A percentile compares a stretch with the other conserved stretches of the same genome.
Evolutionary conservation across 306 rosid genomes (phyloP).

Genomic region (Vigna hirtella): DNA sequence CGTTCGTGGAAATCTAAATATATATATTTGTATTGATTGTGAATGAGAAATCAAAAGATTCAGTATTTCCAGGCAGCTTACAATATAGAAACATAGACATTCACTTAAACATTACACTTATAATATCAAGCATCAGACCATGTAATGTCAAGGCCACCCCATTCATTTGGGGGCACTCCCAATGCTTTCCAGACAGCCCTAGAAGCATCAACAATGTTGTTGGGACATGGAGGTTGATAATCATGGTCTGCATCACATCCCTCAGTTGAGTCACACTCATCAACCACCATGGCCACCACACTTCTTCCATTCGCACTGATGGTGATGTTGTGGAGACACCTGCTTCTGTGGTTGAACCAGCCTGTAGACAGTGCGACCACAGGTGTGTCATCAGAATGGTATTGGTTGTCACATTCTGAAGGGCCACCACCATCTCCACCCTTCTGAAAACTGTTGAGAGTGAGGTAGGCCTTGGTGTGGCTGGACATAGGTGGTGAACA

Average conservation of each 20-base stretch:
- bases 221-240: conserved; percentile 55
- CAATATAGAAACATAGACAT: not conserved
- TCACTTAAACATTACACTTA: not conserved
- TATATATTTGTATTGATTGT: no score
- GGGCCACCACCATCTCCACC: conserved; percentile 61
- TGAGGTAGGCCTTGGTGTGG: conserved; percentile 50
- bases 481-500: conserved; percentile 50
- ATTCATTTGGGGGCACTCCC: conserved; percentile 20
- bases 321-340: conserved; percentile 54
- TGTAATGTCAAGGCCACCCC: conserved; percentile 44
- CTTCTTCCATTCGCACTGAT: conserved; percentile 50
- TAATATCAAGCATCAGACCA: conserved; percentile 40
- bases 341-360: conserved; percentile 51
- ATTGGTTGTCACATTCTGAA: conserved; percentile 52
- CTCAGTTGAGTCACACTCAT: conserved; percentile 58
- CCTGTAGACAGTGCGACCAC: conserved; percentile 56
- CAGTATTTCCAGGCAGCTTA: no score
- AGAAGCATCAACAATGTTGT: conserved; percentile 58
- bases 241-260: conserved; percentile 61
- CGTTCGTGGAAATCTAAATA: no score
- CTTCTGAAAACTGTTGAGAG: conserved; percentile 53
- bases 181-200: conserved; percentile 51
- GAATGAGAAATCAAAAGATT: no score
- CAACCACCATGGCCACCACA: conserved; percentile 61
- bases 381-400: conserved; percentile 42